Percentiles rank a stretch among this genome's conserved stretches.
These are phyloP conservation scores for Talaromyces sp. DNA, from an alignment of 2,329 filamentous ascomycete genomes.

Conservation along the genomic window DNA sequence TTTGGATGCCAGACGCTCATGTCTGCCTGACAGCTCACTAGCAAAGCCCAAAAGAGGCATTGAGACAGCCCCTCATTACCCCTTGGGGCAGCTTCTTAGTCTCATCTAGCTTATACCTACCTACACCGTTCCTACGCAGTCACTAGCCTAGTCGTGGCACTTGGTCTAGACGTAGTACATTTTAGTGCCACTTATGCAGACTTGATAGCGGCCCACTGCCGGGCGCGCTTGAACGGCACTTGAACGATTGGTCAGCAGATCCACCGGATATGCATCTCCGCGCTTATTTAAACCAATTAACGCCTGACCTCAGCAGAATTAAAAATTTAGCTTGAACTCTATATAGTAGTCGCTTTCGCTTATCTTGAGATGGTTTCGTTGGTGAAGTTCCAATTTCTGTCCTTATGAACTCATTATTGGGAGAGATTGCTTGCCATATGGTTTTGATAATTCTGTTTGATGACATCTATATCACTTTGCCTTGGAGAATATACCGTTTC, in stretches of 20 bases:
- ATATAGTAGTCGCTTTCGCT: neutral
- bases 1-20: neutral
- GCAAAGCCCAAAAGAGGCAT: neutral
- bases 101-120: neutral
- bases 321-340: neutral
- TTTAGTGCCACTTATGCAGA: neutral
- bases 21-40: neutral
- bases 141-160: neutral
- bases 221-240: neutral
- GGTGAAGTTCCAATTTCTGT: neutral
- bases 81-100: neutral
- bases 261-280: constrained; percentile 1
- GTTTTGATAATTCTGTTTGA: too few relatives aligned
- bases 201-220: neutral
- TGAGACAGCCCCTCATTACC: neutral
- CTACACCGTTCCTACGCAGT: neutral
- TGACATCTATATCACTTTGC: too few relatives aligned
- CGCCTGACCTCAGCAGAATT: neutral
- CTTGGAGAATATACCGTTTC: neutral
- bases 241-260: neutral
- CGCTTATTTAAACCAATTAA: neutral
- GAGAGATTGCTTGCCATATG: neutral
- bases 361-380: neutral
- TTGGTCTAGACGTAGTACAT: neutral
- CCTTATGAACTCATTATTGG: neutral